Evolutionary conservation across 768 basidiomycete species (phyloP).

Genomic region (Tubosaeta brunneosetosa): DNA sequence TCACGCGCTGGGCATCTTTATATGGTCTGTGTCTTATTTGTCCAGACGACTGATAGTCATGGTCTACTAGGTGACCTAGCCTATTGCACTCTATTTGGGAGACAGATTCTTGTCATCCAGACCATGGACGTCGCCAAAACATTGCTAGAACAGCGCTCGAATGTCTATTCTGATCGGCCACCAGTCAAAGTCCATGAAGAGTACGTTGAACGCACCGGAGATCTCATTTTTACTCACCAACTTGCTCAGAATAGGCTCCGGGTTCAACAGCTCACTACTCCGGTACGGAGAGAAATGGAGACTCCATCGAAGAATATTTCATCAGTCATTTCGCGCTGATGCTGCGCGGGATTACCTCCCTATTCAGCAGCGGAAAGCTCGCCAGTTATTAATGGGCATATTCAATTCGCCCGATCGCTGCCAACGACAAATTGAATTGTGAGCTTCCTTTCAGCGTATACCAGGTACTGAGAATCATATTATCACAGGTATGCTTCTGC

Average conservation of each 20-base stretch:
- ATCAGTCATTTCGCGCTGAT: constrained; percentile 29
- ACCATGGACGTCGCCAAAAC: constrained; percentile 29
- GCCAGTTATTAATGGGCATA: constrained; percentile 20
- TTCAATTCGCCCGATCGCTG: constrained; percentile 23
- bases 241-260: constrained; percentile 23
- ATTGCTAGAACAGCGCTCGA: constrained; percentile 34
- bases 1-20: constrained; percentile 27
- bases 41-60: constrained; percentile 1
- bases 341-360: constrained; percentile 23
- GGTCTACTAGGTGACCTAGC: constrained; percentile 25
- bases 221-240: not conserved
- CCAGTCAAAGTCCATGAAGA: constrained; percentile 25
- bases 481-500: constrained; percentile 28
- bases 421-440: constrained; percentile 30
- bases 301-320: constrained; percentile 31
- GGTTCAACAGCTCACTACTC: constrained; percentile 29
- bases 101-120: constrained; percentile 32
- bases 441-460: constrained; percentile 7
- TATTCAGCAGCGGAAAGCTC: constrained; percentile 26
- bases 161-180: constrained; percentile 37
- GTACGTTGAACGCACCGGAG: constrained; percentile 8
- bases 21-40: constrained; percentile 17
- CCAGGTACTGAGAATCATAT: constrained; percentile 2
- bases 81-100: constrained; percentile 30
- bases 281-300: constrained; percentile 30